A percentile compares a stretch with the other conserved stretches of the same genome.
Conservation (phyloP, 148 eudicot species). For the Cornus florida region DNA sequence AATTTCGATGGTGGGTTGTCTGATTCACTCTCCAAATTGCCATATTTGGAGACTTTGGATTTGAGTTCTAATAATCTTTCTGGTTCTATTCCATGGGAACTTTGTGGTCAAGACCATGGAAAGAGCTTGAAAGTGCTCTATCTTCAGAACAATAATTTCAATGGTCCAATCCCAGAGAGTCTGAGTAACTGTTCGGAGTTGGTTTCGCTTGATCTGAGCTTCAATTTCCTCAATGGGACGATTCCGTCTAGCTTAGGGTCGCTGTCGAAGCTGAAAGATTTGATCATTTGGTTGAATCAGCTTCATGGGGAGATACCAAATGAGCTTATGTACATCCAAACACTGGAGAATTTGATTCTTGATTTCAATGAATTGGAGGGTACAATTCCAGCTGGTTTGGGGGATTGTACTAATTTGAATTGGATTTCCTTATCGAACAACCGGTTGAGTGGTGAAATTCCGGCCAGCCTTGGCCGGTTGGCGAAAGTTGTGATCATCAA, state of each 20-base stretch:
- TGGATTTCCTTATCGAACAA: constrained; percentile 63
- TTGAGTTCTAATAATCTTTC: constrained; percentile 66
- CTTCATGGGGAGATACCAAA: constrained; percentile 56
- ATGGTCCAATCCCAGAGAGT: constrained; percentile 46
- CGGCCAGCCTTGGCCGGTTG: constrained; percentile 67
- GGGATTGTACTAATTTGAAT: constrained; percentile 49
- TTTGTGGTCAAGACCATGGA: constrained; percentile 30
- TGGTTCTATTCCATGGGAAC: constrained; percentile 45
- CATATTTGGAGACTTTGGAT: constrained; percentile 57
- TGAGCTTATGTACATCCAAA: constrained; percentile 41
- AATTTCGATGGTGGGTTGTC: constrained; percentile 58
- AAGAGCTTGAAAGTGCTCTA: constrained; percentile 42
- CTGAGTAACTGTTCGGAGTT: constrained; percentile 46
- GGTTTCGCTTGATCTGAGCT: constrained; percentile 59
- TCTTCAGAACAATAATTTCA: constrained; percentile 46
- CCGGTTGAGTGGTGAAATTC: constrained; percentile 59
- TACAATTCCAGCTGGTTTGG: constrained; percentile 43
- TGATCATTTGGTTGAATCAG: constrained; percentile 56
- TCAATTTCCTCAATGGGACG: constrained; percentile 43
- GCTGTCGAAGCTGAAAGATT: constrained; percentile 42
- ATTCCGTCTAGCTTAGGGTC: constrained; percentile 51
- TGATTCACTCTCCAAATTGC: constrained; percentile 41
- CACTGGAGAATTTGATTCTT: constrained; percentile 51
- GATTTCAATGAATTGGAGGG: constrained; percentile 53
- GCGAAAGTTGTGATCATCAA: constrained; percentile 64